Conservation (phyloP, 1,284 basidiomycete genomes). For the Cutaneotrichosporon sp. region DNA sequence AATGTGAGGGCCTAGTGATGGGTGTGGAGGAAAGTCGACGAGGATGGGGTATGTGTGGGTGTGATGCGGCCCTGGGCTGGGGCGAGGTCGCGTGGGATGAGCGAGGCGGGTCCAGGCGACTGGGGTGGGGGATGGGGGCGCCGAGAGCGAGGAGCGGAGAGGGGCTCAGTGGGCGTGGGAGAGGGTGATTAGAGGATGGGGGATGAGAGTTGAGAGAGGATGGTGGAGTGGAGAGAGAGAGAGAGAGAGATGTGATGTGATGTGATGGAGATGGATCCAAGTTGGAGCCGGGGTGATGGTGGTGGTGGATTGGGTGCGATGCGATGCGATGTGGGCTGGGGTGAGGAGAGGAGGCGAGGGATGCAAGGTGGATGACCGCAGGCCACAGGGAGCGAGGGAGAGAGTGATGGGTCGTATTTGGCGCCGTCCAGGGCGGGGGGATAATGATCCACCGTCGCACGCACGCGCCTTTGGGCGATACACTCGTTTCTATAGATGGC, state of each 20-base stretch:
- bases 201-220: not conserved
- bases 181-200: not conserved
- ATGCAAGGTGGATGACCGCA: too few relatives aligned
- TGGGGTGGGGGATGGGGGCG: not conserved
- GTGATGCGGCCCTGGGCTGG: not conserved
- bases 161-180: not conserved
- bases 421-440: not conserved
- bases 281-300: not conserved
- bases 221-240: not conserved
- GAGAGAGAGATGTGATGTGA: too few relatives aligned
- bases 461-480: not conserved
- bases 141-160: not conserved
- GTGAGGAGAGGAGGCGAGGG: too few relatives aligned
- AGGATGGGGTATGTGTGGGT: constrained; percentile 1
- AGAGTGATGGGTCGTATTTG: not conserved
- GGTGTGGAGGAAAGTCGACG: constrained; percentile 3
- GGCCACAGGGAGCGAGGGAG: too few relatives aligned
- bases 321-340: not conserved
- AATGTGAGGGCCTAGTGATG: not conserved
- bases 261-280: not conserved
- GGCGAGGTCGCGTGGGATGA: not conserved
- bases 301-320: too few relatives aligned
- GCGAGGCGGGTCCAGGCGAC: not conserved
- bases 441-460: not conserved
- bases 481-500: not conserved